phyloP scores from a whole-genome alignment of 495 filamentous ascomycete genomes.

The Tuber microsphaerosporum region DNA sequence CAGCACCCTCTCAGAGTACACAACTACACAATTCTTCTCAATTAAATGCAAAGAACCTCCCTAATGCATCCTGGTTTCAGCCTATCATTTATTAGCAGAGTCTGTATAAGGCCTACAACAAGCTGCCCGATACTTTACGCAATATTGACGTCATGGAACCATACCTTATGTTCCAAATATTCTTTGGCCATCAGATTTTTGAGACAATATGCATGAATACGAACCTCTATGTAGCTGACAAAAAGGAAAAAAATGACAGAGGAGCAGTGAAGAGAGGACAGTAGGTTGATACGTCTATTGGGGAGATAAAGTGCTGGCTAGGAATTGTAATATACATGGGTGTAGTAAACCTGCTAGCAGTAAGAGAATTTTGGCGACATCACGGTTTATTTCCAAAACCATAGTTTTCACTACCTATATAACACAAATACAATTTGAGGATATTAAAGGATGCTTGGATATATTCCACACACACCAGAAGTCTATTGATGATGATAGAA shows the following conservation, averaged over 20 bases:
- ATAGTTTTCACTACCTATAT: constrained; percentile 9
- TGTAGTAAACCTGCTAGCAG: neutral
- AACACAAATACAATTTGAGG: constrained; percentile 12
- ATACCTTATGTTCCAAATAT: constrained; percentile 9
- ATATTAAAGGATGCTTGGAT: neutral
- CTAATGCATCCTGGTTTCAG: constrained; percentile 8
- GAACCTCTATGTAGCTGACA: constrained; percentile 13
- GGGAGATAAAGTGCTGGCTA: constrained; percentile 9
- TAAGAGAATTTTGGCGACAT: constrained; percentile 11
- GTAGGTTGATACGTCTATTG: neutral
- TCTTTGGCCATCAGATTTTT: constrained; percentile 8
- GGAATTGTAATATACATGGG: constrained; percentile 27
- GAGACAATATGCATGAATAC: constrained; percentile 12
- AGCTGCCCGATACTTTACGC: constrained; percentile 1
- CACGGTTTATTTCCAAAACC: neutral
- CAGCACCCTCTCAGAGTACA: too few relatives aligned
- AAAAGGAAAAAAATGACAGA: neutral
- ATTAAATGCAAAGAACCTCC: neutral
- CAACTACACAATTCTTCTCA: too few relatives aligned
- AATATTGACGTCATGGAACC: constrained; percentile 11
- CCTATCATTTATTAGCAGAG: constrained; percentile 7
- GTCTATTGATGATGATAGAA: too few relatives aligned
- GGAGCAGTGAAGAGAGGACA: constrained; percentile 7
- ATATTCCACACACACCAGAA: neutral
- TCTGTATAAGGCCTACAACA: constrained; percentile 15